Base-by-base conservation (phyloP, 805 yeast species). In the Brettanomyces anomalus region DNA sequence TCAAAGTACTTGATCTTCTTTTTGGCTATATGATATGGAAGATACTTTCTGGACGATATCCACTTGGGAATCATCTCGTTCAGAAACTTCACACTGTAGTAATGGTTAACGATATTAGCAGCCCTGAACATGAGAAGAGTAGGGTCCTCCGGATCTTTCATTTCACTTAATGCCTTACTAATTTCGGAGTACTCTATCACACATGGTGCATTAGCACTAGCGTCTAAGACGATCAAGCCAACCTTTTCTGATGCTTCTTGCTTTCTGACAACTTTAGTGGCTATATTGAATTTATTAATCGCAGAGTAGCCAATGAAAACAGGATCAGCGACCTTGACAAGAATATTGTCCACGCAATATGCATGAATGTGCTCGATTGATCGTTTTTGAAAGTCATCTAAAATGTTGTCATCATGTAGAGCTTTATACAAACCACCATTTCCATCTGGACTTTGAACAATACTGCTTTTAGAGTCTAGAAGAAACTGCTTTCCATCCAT, bases 351-450 rank as follows among this genome's bases (percentile, higher is more conserved):
- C 39, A 93, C 97, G 65, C 97, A 90, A 66, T 88, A 93, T 85
- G 89, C 86, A 65, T 93, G 97, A 47, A 93, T 72, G 59, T 93
- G 97, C 61, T 85, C 77, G 49, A 90, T 77, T 5, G 87, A 88
- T 44, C 78, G 79, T 6, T 52, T 46, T 24, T 65, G 56, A 58
- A 93, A 76, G 59, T 90, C 96, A 5, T 74, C 73, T 28, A 93
- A 55, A 16, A 89, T 67, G 2, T 76, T 74, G 50, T 81, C 75
- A 36, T 73, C 73, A 52, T 67, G 64, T 33, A 93, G 70, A 1
- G 96, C 97, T 56, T 78, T 81, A 67, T 93, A 93, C 40, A 93
- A 69, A 2, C 99, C 99, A 45, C 99, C 99, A 60, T 93, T 93
- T 1, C 99, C 99, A 62, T 93, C 97, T 2, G 99, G 99, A 5